Evolutionary conservation across 768 basidiomycete genomes (phyloP).

Genomic region (Polyporus arcularius): DNA sequence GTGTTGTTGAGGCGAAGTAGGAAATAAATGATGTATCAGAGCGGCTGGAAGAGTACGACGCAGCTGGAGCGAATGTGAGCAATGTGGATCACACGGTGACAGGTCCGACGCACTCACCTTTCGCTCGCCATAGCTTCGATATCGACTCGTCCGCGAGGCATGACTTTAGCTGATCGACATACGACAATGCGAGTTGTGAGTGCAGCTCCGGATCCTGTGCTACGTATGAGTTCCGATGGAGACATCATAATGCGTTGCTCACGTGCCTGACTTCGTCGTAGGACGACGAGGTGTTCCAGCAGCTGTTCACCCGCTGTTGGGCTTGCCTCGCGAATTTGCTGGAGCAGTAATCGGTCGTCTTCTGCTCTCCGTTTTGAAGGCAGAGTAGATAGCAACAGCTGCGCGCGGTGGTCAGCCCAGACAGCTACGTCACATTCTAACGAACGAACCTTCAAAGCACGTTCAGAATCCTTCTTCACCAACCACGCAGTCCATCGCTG

Average conservation of each 20-base stretch:
- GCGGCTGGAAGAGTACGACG: constrained; percentile 30
- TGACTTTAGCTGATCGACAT: constrained; percentile 53
- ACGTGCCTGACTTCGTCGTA: constrained; percentile 61
- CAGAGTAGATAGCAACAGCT: constrained; percentile 66
- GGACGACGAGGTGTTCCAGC: constrained; percentile 79
- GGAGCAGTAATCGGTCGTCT: constrained; percentile 61
- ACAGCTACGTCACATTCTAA: not conserved
- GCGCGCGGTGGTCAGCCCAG: not conserved
- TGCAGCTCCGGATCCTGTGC: constrained; percentile 64
- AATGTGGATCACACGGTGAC: not conserved
- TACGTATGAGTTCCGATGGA: not conserved
- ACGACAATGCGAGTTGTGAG: constrained; percentile 59
- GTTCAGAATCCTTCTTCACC: constrained; percentile 63
- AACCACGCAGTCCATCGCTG: constrained; percentile 86
- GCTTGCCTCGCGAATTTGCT: constrained; percentile 58
- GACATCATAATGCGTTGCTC: not conserved
- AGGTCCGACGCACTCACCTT: constrained; percentile 44
- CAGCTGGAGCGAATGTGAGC: constrained; percentile 18
- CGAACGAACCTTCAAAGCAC: constrained; percentile 63
- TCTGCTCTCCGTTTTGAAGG: constrained; percentile 57
- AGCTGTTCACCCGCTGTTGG: constrained; percentile 66
- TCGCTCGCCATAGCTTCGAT: constrained; percentile 70
- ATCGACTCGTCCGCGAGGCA: constrained; percentile 52
- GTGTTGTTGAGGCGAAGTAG: constrained; percentile 83
- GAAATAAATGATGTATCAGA: constrained; percentile 53